These are phyloP conservation scores for Ceratocystis lukuohia DNA, from an alignment of 2,329 filamentous ascomycete genomes.

Conservation along the genomic window DNA sequence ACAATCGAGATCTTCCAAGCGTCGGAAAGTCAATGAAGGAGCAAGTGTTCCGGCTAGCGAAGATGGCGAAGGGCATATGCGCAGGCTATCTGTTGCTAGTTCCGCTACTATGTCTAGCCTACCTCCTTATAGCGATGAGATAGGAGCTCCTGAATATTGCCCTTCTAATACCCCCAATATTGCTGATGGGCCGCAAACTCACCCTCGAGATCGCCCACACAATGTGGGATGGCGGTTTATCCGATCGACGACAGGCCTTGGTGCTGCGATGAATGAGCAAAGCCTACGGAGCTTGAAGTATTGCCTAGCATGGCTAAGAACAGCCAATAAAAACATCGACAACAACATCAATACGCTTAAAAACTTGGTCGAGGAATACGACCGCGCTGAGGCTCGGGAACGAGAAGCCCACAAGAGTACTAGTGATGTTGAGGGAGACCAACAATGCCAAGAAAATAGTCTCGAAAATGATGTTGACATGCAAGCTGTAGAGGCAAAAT, in stretches of 20 bases:
- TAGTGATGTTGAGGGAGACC: conserved; percentile 11
- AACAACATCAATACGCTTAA: conserved; percentile 62
- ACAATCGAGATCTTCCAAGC: conserved; percentile 37
- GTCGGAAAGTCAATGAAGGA: conserved; percentile 41
- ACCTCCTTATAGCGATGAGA: conserved; percentile 12
- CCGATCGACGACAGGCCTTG: conserved; percentile 79
- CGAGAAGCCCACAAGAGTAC: conserved; percentile 12
- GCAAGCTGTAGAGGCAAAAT: conserved; percentile 24
- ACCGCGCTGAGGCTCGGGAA: conserved; percentile 33
- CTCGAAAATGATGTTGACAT: conserved; percentile 16
- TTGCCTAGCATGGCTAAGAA: conserved; percentile 65
- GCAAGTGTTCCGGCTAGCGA: conserved; percentile 18
- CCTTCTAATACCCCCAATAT: conserved; percentile 25
- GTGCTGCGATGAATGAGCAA: conserved; percentile 81
- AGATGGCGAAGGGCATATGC: conserved; percentile 24
- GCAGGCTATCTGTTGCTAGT: conserved; percentile 18
- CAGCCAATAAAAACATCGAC: conserved; percentile 70
- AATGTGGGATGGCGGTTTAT: conserved; percentile 46
- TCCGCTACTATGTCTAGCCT: conserved; percentile 14
- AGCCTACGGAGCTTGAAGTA: conserved; percentile 74
- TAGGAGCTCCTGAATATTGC: conserved; percentile 12
- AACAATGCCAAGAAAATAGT: conserved; percentile 12
- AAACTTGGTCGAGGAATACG: conserved; percentile 66
- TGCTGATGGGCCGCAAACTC: conserved; percentile 22
- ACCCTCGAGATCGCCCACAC: background rate